Percentiles rank a stretch among this genome's conserved stretches.
Evolutionary conservation across 129 eudicot species (phyloP).

Genomic region (Saposhnikovia divaricata): DNA sequence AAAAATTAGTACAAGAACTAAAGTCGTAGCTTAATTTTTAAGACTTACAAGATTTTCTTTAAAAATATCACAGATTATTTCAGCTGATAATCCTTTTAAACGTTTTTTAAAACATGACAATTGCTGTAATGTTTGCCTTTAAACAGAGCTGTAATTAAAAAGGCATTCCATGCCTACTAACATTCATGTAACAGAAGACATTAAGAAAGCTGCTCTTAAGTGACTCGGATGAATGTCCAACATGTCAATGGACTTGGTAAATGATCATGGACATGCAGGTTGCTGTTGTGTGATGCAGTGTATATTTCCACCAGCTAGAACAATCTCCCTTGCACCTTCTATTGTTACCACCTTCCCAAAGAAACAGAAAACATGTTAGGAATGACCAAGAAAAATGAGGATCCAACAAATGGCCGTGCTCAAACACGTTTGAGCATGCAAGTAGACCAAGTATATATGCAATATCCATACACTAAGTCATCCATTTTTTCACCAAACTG

Average conservation of each 20-base stretch:
- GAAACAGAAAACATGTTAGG: not conserved
- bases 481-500: not conserved
- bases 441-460: not conserved
- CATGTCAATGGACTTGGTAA: not conserved
- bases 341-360: slow-evolving; percentile 57
- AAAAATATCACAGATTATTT: too few species aligned
- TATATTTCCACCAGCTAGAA: slow-evolving; percentile 85
- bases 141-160: not conserved
- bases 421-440: not conserved
- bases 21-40: too few species aligned
- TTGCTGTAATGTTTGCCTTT: not conserved
- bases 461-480: not conserved
- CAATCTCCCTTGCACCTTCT: slow-evolving; percentile 93
- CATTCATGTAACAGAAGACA: not conserved
- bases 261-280: slow-evolving; percentile 38
- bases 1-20: too few species aligned
- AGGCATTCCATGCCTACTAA: not conserved
- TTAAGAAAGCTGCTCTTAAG: not conserved
- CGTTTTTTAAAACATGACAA: not conserved
- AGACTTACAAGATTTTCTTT: too few species aligned
- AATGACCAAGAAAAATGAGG: not conserved
- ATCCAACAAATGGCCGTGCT: not conserved
- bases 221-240: not conserved
- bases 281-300: slow-evolving; percentile 97
- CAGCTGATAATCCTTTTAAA: not conserved